Evolutionary conservation across 805 yeast genomes (phyloP), one percentile per base, ranked within the genome.

Genomic region (Sugiyamaella mastotermitis): DNA sequence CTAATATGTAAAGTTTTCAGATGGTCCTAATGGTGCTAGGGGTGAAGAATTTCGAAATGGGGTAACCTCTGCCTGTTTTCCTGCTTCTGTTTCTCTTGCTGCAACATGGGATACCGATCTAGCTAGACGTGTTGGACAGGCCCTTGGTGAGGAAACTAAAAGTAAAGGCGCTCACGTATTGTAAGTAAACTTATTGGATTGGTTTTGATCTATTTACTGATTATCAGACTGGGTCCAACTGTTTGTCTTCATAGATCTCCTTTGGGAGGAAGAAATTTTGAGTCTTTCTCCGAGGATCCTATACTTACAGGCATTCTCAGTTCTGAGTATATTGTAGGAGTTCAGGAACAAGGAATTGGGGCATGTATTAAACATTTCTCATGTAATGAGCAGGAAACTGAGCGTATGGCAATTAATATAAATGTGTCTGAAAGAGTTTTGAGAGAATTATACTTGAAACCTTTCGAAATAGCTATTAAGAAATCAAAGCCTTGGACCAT

Each of bases 11-110:
- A n/a, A n/a, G n/a, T n/a, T n/a, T n/a, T n/a, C n/a, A n/a, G 82
- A 76, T 53, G 83, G 83, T 14, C 83, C 83, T 31, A 77, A 77
- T 50, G 83, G 82, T 46, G 64, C 74, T 32, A 62, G 81, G 43
- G 82, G 82, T 16, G 73, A 76, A 16, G 65, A 60, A 35, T 73
- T 74, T 50, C 70, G 72, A 51, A 59, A 69, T 43, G 65, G 74
- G 30, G 61, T 65, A 17, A 76, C 77, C 6, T 65, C 78, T 31
- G 77, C 74, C 45, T 74, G 79, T 45, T 65, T 76, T 47, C 78
- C 81, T 6, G 69, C 73, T 49, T 80, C 80, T 20, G 72, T 80
- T 7, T 79, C 66, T 3, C 50, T 76, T 51, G 81, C 75, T 3
- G 56, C 81, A 3, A 70, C 80, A 17, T 76, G 71, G 57, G 67